Conservation (phyloP, 805 yeast genomes). For the Wickerhamiella brachini region DNA sequence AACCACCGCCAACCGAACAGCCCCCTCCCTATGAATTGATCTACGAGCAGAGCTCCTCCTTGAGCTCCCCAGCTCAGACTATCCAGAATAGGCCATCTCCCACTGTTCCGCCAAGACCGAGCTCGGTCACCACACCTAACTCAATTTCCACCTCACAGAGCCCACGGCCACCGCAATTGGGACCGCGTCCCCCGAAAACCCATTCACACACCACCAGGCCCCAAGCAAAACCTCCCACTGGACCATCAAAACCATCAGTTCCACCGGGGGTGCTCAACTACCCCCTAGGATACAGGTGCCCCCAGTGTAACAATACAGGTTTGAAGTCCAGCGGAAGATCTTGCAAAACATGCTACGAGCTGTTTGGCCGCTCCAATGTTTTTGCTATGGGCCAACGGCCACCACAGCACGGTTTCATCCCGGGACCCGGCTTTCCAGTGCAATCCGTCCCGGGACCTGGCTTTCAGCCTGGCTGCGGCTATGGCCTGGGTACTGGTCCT, state of each 20-base stretch:
- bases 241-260: background rate
- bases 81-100: background rate
- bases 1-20: conserved; percentile 11
- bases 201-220: no score
- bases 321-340: conserved; percentile 42
- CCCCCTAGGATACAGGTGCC: conserved; percentile 46
- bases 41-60: background rate
- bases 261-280: conserved; percentile 23
- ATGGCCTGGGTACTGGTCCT: no score
- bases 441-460: no score
- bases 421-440: background rate
- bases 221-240: no score
- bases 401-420: conserved; percentile 14
- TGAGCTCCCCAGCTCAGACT: background rate
- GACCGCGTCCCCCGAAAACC: background rate
- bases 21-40: background rate
- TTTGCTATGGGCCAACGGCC: background rate
- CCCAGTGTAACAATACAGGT: conserved; percentile 64
- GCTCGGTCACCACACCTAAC: background rate
- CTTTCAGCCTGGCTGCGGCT: no score
- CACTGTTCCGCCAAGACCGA: background rate
- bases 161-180: background rate
- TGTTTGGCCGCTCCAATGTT: conserved; percentile 25
- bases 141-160: background rate
- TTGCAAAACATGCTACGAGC: conserved; percentile 57